Evolutionary conservation across 169 alveolate genomes (phyloP).

Genomic region (Toxoplasma gondii): DNA sequence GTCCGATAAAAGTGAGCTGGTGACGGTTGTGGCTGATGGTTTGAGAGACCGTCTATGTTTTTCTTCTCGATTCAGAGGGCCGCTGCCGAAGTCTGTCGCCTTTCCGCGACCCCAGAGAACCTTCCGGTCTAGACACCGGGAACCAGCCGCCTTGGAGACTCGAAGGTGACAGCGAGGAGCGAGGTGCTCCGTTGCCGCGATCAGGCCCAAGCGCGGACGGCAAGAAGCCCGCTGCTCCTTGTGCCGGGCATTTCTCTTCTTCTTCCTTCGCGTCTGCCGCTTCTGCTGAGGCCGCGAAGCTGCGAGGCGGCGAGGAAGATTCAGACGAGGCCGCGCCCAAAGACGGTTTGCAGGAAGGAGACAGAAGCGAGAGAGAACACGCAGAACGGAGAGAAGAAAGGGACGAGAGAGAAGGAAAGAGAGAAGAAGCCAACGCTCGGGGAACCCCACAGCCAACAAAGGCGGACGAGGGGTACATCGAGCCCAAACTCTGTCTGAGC

Average conservation of each 20-base stretch:
- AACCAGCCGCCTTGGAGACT: not conserved
- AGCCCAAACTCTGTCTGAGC: not conserved
- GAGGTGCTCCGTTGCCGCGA: not conserved
- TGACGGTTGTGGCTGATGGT: no score
- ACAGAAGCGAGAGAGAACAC: not conserved
- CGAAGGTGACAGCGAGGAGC: not conserved
- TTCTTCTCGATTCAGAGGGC: not conserved
- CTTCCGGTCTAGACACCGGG: no score
- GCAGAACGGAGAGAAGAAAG: not conserved
- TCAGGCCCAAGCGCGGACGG: not conserved
- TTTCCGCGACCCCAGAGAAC: not conserved
- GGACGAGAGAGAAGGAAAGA: not conserved
- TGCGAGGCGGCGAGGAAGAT: not conserved
- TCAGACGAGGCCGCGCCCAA: not conserved
- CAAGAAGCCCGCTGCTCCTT: not conserved
- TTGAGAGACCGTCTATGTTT: no score
- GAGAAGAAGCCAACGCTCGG: not conserved
- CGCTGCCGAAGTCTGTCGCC: not conserved
- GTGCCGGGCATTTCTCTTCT: not conserved
- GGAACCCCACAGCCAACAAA: not conserved
- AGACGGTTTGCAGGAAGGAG: not conserved
- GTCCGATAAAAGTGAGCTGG: no score
- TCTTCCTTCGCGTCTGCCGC: not conserved
- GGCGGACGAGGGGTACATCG: not conserved
- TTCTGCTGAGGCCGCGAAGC: not conserved